phyloP scores from a whole-genome alignment of 2,329 filamentous ascomycete species.

The Xylaria sp. region DNA sequence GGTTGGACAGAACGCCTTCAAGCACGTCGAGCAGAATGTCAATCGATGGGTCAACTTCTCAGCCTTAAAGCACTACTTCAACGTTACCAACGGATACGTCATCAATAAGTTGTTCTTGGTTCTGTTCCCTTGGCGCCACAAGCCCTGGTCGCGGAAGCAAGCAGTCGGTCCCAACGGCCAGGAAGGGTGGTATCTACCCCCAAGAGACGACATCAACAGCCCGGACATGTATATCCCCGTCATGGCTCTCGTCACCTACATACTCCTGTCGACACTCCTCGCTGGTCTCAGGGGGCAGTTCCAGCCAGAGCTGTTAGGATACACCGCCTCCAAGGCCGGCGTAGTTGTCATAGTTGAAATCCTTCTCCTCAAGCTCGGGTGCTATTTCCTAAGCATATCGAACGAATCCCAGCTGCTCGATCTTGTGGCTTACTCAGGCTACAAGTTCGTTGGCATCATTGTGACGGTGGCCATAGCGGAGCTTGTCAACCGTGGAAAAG shows the following conservation, averaged over 20 bases:
- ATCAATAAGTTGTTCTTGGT: constrained; percentile 91
- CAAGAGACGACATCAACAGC: constrained; percentile 93
- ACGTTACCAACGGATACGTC: constrained; percentile 97
- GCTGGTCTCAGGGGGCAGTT: constrained; percentile 90
- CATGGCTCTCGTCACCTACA: constrained; percentile 98
- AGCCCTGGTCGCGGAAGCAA: constrained; percentile 94
- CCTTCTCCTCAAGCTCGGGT: constrained; percentile 85
- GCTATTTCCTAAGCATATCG: constrained; percentile 91
- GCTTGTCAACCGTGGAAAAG: constrained; percentile 75
- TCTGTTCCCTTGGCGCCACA: constrained; percentile 96
- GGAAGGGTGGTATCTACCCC: constrained; percentile 82
- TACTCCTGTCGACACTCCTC: constrained; percentile 87
- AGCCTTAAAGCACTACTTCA: constrained; percentile 98
- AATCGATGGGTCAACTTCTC: constrained; percentile 86
- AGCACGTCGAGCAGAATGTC: constrained; percentile 95
- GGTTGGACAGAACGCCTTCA: constrained; percentile 89
- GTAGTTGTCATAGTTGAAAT: constrained; percentile 88
- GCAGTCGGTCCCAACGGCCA: constrained; percentile 71
- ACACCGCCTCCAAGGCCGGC: constrained; percentile 83
- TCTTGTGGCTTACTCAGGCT: constrained; percentile 93
- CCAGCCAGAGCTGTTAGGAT: constrained; percentile 89
- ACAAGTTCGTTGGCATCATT: constrained; percentile 98
- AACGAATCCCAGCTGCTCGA: constrained; percentile 94
- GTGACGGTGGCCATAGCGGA: constrained; percentile 82
- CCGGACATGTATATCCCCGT: constrained; percentile 97